Percentiles rank a stretch among this genome's conserved stretches.
Conservation (phyloP, 73 alveolate genomes). For the Symbiodinium pilosum region DNA sequence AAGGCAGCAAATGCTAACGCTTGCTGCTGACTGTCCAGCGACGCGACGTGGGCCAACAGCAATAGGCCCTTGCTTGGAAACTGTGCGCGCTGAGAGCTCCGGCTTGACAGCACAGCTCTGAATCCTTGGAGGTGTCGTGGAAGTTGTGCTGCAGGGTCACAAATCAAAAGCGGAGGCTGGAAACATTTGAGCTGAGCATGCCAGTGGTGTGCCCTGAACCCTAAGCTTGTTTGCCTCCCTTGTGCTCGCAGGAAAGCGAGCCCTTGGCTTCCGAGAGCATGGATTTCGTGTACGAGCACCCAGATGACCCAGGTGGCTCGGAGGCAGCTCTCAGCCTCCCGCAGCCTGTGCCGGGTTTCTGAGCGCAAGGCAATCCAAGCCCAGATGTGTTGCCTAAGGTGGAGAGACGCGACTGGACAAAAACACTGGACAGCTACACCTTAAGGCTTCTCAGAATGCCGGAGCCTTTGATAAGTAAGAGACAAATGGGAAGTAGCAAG, state of each 20-base stretch:
- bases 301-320: background rate
- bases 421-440: background rate
- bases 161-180: background rate
- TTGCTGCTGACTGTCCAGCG: background rate
- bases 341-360: background rate
- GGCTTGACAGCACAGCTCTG: no score
- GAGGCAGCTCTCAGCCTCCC: background rate
- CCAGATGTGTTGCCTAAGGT: background rate
- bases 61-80: background rate
- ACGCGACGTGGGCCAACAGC: background rate
- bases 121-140: background rate
- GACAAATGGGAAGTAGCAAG: background rate
- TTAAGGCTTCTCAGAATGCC: background rate
- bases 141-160: background rate
- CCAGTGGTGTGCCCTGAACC: background rate
- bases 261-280: slow-evolving; percentile 12
- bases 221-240: no score
- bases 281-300: background rate
- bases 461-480: background rate
- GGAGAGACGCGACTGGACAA: background rate
- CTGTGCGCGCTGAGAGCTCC: no score
- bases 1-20: background rate
- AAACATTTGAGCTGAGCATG: background rate
- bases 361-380: background rate
- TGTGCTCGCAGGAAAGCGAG: background rate